Evolutionary conservation across 2,329 filamentous ascomycete genomes (phyloP).

Genomic region (Clarireedia homoeocarpa): DNA sequence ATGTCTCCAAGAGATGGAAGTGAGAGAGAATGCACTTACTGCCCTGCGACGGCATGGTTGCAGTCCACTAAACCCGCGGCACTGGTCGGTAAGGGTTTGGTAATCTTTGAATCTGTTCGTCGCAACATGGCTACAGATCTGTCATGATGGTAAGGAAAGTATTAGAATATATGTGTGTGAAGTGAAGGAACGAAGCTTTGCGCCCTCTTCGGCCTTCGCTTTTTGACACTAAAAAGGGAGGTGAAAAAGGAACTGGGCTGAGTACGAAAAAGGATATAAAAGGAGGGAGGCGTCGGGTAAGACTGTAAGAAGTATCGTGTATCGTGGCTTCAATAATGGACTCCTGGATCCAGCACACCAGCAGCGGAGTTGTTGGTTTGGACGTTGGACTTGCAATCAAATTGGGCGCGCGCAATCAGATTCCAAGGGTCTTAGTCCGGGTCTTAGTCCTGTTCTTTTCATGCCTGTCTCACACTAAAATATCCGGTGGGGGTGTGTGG

Average conservation of each 20-base stretch:
- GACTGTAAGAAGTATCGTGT: background rate
- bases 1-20: background rate
- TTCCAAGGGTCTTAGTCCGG: background rate
- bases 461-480: no score
- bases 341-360: background rate
- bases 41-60: constrained; percentile 72
- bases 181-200: constrained; percentile 6
- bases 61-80: constrained; percentile 59
- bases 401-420: background rate
- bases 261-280: constrained; percentile 4
- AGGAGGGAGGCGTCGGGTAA: background rate
- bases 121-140: constrained; percentile 21
- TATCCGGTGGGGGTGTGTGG: background rate
- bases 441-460: background rate
- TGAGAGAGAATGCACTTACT: constrained; percentile 49
- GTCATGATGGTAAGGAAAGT: constrained; percentile 25
- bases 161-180: constrained; percentile 12
- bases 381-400: background rate
- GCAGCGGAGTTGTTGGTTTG: background rate
- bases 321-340: constrained; percentile 15
- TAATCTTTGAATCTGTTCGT: constrained; percentile 28
- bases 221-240: constrained; percentile 5
- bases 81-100: constrained; percentile 32
- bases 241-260: background rate
- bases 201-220: constrained; percentile 6